Percentiles rank a stretch among this genome's conserved stretches.
Evolutionary conservation across 2,329 filamentous ascomycete species (phyloP).

Genomic region (Ceratocystis albifundus): DNA sequence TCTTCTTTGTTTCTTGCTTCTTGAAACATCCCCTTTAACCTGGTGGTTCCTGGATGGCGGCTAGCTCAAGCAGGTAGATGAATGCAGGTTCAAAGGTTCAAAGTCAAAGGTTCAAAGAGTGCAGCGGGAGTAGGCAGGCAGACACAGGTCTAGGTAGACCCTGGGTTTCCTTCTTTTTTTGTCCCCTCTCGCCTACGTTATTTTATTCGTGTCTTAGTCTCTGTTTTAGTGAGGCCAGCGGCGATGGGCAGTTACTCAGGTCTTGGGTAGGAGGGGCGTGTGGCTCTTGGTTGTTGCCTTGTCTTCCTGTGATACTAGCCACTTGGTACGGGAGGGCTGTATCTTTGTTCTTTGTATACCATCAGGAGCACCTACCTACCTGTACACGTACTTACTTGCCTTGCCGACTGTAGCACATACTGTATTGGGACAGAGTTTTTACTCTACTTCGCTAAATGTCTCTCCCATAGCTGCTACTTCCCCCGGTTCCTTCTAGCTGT

Average conservation of each 20-base stretch:
- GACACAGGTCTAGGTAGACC: neutral
- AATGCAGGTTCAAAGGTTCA: neutral
- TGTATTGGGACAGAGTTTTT: neutral
- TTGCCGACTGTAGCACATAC: neutral
- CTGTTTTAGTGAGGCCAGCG: neutral
- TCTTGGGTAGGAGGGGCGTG: too few relatives aligned
- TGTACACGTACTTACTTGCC: neutral
- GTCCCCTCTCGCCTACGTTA: neutral
- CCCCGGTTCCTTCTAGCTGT: neutral
- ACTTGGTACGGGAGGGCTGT: neutral
- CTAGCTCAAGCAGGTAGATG: neutral
- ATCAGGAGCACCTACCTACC: too few relatives aligned
- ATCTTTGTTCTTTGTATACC: neutral
- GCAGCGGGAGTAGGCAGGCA: neutral
- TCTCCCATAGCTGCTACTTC: neutral
- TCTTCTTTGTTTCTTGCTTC: neutral
- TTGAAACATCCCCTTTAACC: conserved; percentile 5
- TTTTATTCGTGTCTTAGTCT: neutral
- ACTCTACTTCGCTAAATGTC: neutral
- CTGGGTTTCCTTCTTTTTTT: neutral
- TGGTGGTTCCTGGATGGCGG: conserved; percentile 2
- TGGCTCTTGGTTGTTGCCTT: too few relatives aligned
- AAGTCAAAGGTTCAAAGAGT: neutral
- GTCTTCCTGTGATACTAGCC: too few relatives aligned
- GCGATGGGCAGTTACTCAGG: neutral